phyloP scores from a whole-genome alignment of 257 asterid genomes.

The Capsicum chinense region DNA sequence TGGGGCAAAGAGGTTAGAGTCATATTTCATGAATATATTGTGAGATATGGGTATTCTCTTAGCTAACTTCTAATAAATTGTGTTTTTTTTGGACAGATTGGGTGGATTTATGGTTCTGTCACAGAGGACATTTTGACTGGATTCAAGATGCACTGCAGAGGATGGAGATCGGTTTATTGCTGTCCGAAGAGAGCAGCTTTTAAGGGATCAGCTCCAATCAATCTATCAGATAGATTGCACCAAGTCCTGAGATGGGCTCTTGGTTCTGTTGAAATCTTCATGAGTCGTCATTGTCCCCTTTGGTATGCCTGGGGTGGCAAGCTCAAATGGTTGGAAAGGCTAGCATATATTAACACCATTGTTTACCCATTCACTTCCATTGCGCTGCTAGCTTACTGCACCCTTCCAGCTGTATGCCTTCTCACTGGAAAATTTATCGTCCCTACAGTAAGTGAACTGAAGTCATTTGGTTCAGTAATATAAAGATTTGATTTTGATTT shows the following conservation, averaged over 20 bases:
- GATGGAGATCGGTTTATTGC: conserved; percentile 83
- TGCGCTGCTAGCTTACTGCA: conserved; percentile 79
- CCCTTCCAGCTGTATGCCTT: conserved; percentile 83
- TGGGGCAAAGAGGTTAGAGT: conserved; percentile 84
- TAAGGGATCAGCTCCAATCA: conserved; percentile 90
- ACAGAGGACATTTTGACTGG: conserved; percentile 89
- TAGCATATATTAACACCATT: conserved; percentile 76
- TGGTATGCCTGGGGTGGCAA: conserved; percentile 87
- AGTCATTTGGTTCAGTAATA: not conserved
- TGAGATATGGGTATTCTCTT: not conserved
- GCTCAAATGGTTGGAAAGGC: conserved; percentile 74
- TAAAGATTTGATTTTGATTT: not conserved
- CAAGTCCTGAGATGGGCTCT: conserved; percentile 95
- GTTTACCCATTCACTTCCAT: conserved; percentile 89
- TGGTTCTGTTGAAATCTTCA: conserved; percentile 87
- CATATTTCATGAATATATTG: not conserved
- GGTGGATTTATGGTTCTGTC: conserved; percentile 86
- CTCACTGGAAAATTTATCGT: conserved; percentile 88
- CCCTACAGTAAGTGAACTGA: conserved; percentile 65
- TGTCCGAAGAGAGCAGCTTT: conserved; percentile 78
- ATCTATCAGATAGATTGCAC: conserved; percentile 84
- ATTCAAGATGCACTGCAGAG: conserved; percentile 93
- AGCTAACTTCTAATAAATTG: not conserved
- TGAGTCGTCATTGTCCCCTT: conserved; percentile 89
- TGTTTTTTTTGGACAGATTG: conserved; percentile 55